Conservation (phyloP, 2,329 filamentous ascomycete species). For the Berkeleyomyces rouxiae region DNA sequence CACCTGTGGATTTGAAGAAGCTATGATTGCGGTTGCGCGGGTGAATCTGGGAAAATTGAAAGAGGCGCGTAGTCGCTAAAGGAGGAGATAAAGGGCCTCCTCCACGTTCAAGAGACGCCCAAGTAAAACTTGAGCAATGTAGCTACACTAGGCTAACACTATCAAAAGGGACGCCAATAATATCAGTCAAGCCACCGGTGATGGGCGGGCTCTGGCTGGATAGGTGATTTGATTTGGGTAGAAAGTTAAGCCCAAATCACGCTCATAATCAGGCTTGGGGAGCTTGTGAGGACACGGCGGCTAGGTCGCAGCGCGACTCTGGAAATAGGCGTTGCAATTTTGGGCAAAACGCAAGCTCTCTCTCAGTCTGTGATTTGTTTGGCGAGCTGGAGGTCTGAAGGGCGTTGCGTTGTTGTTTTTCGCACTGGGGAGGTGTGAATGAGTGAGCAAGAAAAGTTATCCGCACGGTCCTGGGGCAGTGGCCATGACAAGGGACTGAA, state of each 20-base stretch:
- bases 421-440: slow-evolving; percentile 10
- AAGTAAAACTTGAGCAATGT: background rate
- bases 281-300: background rate
- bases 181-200: background rate
- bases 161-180: too few relatives aligned
- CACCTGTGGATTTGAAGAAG: slow-evolving; percentile 8
- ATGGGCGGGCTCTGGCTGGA: background rate
- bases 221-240: background rate
- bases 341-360: background rate
- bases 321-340: background rate
- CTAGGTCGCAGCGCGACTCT: background rate
- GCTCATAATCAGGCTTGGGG: background rate
- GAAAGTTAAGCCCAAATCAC: background rate
- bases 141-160: background rate
- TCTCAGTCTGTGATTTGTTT: slow-evolving; percentile 10
- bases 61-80: slow-evolving; percentile 10
- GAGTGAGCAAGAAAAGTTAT: slow-evolving; percentile 6
- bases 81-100: slow-evolving; percentile 13
- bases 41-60: slow-evolving; percentile 14
- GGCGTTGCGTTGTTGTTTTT: slow-evolving; percentile 7
- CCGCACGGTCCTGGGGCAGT: slow-evolving; percentile 3
- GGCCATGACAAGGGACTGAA: background rate
- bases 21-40: slow-evolving; percentile 18
- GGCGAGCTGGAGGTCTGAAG: slow-evolving; percentile 3
- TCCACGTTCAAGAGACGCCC: background rate